Evolutionary conservation across 2,329 filamentous ascomycete genomes (phyloP).

Genomic region (Beauveria brongniartii): DNA sequence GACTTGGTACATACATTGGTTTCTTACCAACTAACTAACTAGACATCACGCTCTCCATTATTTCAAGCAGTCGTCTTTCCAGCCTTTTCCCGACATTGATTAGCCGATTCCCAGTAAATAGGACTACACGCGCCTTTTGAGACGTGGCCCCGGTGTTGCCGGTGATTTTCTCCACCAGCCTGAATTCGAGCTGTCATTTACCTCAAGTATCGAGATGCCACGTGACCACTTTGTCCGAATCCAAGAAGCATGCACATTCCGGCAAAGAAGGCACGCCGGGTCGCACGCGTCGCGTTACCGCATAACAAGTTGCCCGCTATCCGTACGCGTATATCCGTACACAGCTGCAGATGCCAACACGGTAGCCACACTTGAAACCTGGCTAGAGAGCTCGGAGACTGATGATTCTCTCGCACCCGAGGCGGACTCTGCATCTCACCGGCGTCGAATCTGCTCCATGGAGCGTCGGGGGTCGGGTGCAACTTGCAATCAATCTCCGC

Average conservation of each 20-base stretch:
- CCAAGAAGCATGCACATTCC: neutral
- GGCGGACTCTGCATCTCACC: neutral
- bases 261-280: too few species aligned
- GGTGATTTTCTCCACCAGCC: neutral
- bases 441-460: neutral
- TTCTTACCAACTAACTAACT: neutral
- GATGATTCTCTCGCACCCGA: neutral
- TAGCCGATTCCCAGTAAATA: neutral
- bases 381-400: neutral
- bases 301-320: neutral
- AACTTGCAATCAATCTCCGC: neutral
- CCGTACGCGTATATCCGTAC: neutral
- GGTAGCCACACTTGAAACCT: neutral
- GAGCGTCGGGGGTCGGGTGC: constrained; percentile 1
- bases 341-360: neutral
- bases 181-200: neutral
- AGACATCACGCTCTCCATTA: too few species aligned
- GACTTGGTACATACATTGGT: neutral
- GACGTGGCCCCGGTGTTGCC: neutral
- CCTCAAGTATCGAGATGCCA: neutral
- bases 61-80: neutral
- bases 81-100: neutral
- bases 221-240: neutral
- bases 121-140: neutral
- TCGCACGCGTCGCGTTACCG: too few species aligned